Conservation (phyloP, 768 basidiomycete species). For the Boletus rubescentipes region DNA sequence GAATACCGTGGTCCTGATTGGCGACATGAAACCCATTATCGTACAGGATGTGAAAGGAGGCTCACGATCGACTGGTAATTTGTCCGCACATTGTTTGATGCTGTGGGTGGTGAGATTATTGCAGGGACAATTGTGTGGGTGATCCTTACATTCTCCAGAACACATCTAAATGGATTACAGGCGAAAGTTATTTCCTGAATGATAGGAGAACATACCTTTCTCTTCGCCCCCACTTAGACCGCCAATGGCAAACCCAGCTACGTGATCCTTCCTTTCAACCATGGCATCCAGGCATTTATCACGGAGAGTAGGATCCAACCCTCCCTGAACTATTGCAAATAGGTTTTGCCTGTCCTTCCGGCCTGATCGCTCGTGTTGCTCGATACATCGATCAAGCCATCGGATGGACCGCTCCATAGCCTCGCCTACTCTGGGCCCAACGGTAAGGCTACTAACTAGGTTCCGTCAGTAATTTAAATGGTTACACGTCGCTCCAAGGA, state of each 20-base stretch:
- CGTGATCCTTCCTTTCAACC: conserved; percentile 68
- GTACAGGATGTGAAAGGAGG: background rate
- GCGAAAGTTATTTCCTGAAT: conserved; percentile 5
- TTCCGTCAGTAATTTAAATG: conserved; percentile 1
- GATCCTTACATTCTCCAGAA: conserved; percentile 79
- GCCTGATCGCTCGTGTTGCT: conserved; percentile 67
- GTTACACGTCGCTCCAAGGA: conserved; percentile 3
- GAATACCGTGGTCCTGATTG: conserved; percentile 78
- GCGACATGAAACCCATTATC: conserved; percentile 10
- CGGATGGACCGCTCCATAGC: conserved; percentile 87
- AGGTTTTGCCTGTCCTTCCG: conserved; percentile 71
- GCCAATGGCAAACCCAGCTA: conserved; percentile 91
- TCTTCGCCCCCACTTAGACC: conserved; percentile 90
- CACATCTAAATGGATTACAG: conserved; percentile 47
- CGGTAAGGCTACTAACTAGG: conserved; percentile 75
- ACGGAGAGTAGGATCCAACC: conserved; percentile 68
- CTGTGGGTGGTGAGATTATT: conserved; percentile 38
- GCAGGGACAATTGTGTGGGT: background rate
- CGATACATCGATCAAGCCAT: conserved; percentile 89
- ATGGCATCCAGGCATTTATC: conserved; percentile 80
- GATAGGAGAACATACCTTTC: conserved; percentile 55
- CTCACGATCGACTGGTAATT: conserved; percentile 76
- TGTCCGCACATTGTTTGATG: conserved; percentile 79
- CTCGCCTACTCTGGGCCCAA: conserved; percentile 79
- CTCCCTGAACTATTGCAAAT: conserved; percentile 92